phyloP scores from a whole-genome alignment of 2,329 filamentous ascomycete genomes.

The Aspergillus ustus region DNA sequence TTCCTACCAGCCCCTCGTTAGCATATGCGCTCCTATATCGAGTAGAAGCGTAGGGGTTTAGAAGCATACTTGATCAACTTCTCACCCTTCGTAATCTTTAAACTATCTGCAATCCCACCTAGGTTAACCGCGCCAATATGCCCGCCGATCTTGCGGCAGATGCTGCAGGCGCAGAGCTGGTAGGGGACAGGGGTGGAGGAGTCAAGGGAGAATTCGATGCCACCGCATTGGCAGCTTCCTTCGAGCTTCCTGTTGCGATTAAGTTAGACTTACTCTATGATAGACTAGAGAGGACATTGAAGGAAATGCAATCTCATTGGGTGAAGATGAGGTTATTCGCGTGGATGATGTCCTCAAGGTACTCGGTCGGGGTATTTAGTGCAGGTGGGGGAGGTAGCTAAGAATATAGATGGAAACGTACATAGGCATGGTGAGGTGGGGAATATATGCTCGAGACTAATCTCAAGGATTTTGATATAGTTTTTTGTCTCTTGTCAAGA shows the following conservation, averaged over 20 bases:
- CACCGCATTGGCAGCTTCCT: conserved; percentile 56
- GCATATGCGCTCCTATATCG: background rate
- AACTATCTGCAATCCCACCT: conserved; percentile 49
- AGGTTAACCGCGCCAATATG: conserved; percentile 53
- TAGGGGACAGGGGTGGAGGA: conserved; percentile 55
- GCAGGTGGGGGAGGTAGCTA: too few species aligned
- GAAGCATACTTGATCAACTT: conserved; percentile 49
- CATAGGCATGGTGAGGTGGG: conserved; percentile 25
- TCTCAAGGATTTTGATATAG: background rate
- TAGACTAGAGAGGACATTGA: background rate
- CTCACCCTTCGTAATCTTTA: conserved; percentile 48
- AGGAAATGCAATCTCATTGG: background rate
- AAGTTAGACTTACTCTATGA: background rate
- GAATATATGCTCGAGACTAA: background rate
- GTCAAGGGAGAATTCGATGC: conserved; percentile 51
- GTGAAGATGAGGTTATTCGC: conserved; percentile 2
- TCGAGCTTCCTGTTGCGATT: conserved; percentile 47
- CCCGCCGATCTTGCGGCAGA: conserved; percentile 54
- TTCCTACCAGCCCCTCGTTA: conserved; percentile 33
- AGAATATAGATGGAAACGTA: conserved; percentile 14
- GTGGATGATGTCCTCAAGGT: conserved; percentile 1
- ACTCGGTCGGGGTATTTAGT: background rate
- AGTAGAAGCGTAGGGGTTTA: background rate
- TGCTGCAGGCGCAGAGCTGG: conserved; percentile 55
- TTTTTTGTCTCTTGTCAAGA: background rate